phyloP scores from a whole-genome alignment of 2,329 filamentous ascomycete species.

The Ceratocystis cubensis region DNA sequence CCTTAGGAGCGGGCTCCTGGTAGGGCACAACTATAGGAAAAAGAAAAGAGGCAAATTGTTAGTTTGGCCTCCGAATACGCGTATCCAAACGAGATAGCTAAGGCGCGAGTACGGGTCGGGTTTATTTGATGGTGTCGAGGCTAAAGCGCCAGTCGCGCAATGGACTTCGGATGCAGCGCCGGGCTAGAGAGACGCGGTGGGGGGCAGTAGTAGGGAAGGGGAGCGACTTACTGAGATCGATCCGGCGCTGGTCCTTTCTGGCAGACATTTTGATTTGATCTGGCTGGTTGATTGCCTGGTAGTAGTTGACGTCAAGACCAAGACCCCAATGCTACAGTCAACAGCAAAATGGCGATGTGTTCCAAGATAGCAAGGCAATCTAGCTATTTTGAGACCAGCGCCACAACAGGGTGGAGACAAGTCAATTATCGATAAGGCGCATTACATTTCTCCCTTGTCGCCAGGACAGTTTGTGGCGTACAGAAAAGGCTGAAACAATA shows the following conservation, averaged over 20 bases:
- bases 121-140: neutral
- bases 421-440: neutral
- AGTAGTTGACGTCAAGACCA: conserved; percentile 2
- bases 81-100: neutral
- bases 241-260: conserved; percentile 64
- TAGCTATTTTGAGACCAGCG: neutral
- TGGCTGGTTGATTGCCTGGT: neutral
- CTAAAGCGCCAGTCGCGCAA: neutral
- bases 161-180: neutral
- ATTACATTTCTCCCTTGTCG: too few relatives aligned
- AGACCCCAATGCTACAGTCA: neutral
- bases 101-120: neutral
- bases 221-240: conserved; percentile 51
- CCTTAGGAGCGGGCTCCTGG: conserved; percentile 56
- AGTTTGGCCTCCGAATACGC: neutral
- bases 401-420: neutral
- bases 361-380: neutral
- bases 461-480: neutral
- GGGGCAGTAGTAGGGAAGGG: neutral
- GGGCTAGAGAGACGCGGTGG: neutral
- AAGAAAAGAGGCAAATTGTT: neutral
- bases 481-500: neutral
- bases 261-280: conserved; percentile 41
- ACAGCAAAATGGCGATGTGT: conserved; percentile 3
- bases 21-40: conserved; percentile 65